Conservation (phyloP, 495 filamentous ascomycete species). For the Aspergillus haitiensis region DNA sequence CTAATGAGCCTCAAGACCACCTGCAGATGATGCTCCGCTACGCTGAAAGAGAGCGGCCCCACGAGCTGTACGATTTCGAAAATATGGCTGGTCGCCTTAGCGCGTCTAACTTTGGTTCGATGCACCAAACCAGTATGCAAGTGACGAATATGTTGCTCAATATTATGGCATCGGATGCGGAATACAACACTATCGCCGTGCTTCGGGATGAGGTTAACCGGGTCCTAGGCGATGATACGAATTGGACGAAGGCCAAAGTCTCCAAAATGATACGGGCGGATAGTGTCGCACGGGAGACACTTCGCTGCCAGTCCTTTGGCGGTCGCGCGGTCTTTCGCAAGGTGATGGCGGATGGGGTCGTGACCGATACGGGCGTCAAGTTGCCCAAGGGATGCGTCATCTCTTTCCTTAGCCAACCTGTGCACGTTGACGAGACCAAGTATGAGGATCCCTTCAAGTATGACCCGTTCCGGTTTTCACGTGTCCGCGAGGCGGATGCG, state of each 20-base stretch:
- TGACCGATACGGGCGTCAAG: conserved; percentile 29
- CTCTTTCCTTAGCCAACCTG: conserved; percentile 29
- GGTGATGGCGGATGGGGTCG: conserved; percentile 26
- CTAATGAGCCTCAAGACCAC: conserved; percentile 32
- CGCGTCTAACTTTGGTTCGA: conserved; percentile 49
- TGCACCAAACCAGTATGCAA: conserved; percentile 52
- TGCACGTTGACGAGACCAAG: conserved; percentile 31
- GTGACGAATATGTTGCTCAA: conserved; percentile 48
- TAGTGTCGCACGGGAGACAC: conserved; percentile 43
- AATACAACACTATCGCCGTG: conserved; percentile 36
- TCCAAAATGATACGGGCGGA: conserved; percentile 36
- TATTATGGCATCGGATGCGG: conserved; percentile 37
- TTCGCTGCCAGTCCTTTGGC: conserved; percentile 38
- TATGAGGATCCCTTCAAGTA: conserved; percentile 33
- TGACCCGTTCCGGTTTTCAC: conserved; percentile 39
- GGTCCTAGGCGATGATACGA: conserved; percentile 14
- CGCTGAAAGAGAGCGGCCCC: conserved; percentile 31
- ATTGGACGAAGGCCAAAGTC: conserved; percentile 36
- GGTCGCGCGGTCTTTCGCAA: conserved; percentile 33
- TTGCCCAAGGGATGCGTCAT: conserved; percentile 36
- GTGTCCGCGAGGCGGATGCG: conserved; percentile 17
- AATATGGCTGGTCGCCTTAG: conserved; percentile 38
- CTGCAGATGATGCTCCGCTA: conserved; percentile 40
- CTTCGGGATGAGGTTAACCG: conserved; percentile 33
- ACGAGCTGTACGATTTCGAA: conserved; percentile 31